Base-by-base conservation (phyloP, 495 filamentous ascomycete species). In the Aspergillus heteromorphus region DNA sequence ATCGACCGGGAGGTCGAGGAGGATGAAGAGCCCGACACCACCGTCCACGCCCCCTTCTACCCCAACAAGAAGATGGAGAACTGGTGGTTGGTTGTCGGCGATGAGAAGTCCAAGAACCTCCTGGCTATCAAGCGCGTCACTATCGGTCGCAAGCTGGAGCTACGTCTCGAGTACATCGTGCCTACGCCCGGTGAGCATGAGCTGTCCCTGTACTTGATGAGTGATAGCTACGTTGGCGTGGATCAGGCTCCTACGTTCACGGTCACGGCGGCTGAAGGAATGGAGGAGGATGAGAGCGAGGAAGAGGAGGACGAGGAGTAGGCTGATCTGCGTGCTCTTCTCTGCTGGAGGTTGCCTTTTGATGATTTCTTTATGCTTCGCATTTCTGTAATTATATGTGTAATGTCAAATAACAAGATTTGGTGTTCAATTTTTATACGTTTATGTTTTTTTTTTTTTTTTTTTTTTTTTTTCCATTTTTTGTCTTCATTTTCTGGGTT, bases 41-140 rank as follows among this genome's bases (percentile, higher is more conserved):
- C 87, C 36, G 93, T 97, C 3, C 91, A 97, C 67, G 92, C 93
- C 53, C 93, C 93, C 9, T 99, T 96, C 81, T 99, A 92, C 65
- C 92, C 93, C 9, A 79, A 63, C 45, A 83, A 83, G 66, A 99
- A 99, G 81, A 91, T 89, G 80, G 95, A 99, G 81, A 97, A 90
- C 65, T 99, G 92, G 92, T 90, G 96, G 78, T 77, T 99, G 43
- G 89, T 99, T 10, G 88, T 95, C 36, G 93, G 92, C 20, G 83
- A 89, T 34, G 89, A 95, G 72, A 87, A 81, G 61, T 88, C 87
- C 48, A 92, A 89, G 78, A 89, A 77, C 47, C 72, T 96, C 51
- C 78, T 96, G 43, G 93, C 89, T 4, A 95, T 99, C 75, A 97
- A 97, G 79, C 81, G 92, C 53, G 84, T 99, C 48, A 96, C 91